phyloP scores from a whole-genome alignment of 2,329 filamentous ascomycete species.

The Colletotrichum limetticola region DNA sequence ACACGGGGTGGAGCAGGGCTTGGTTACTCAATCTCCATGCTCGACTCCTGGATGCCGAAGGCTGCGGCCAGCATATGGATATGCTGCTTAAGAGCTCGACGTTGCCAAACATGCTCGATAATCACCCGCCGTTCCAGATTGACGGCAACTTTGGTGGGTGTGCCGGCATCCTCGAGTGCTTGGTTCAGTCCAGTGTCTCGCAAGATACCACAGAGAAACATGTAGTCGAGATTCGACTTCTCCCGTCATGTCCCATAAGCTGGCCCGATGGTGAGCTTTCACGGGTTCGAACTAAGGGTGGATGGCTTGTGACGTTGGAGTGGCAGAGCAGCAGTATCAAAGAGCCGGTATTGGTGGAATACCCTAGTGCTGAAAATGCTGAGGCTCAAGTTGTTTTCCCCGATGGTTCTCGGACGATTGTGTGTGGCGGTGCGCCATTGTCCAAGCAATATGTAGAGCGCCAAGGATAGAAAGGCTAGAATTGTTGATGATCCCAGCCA shows the following conservation, averaged over 20 bases:
- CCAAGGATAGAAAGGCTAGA: background rate
- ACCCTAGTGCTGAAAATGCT: background rate
- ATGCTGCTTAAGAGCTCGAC: slow-evolving; percentile 26
- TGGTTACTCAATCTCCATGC: slow-evolving; percentile 59
- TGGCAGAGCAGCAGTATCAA: slow-evolving; percentile 21
- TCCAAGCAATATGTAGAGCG: background rate
- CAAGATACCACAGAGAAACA: background rate
- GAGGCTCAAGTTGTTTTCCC: slow-evolving; percentile 18
- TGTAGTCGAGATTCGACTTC: slow-evolving; percentile 13
- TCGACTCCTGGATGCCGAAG: slow-evolving; percentile 49
- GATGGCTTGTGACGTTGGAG: slow-evolving; percentile 20
- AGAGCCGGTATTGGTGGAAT: slow-evolving; percentile 10
- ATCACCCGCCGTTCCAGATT: slow-evolving; percentile 53
- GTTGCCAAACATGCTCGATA: slow-evolving; percentile 39
- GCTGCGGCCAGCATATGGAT: slow-evolving; percentile 36
- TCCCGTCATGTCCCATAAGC: slow-evolving; percentile 20
- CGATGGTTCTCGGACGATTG: background rate
- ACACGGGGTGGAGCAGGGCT: slow-evolving; percentile 61
- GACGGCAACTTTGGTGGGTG: slow-evolving; percentile 61
- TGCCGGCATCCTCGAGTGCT: slow-evolving; percentile 47
- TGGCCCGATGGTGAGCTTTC: slow-evolving; percentile 19
- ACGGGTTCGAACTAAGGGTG: slow-evolving; percentile 16
- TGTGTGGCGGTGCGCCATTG: slow-evolving; percentile 1
- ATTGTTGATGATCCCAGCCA: background rate
- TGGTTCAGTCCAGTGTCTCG: slow-evolving; percentile 18